phyloP scores from a whole-genome alignment of 2,329 filamentous ascomycete species.

The Clarireedia sp. region DNA sequence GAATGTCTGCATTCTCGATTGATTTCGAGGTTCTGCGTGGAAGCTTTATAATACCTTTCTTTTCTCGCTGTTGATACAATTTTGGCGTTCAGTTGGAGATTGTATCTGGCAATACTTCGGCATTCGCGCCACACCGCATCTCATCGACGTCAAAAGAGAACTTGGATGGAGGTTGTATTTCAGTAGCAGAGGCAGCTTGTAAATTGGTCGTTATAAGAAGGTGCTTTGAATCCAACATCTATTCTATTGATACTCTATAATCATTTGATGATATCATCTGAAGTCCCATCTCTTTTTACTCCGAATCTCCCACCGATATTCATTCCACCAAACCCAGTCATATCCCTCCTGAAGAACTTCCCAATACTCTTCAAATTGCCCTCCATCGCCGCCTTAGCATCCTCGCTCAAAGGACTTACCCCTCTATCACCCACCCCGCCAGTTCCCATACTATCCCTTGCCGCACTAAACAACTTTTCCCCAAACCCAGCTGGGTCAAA shows the following conservation, averaged over 20 bases:
- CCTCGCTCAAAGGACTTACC: constrained; percentile 29
- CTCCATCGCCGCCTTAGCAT: constrained; percentile 67
- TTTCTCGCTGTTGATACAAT: no score
- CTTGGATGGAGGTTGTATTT: no score
- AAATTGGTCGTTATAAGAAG: no score
- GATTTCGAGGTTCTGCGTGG: no score
- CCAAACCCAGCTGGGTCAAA: constrained; percentile 81
- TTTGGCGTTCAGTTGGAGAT: no score
- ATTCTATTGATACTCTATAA: neutral
- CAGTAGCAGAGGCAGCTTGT: no score
- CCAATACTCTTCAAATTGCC: constrained; percentile 94
- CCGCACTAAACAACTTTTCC: constrained; percentile 80
- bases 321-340: constrained; percentile 57
- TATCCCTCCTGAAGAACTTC: constrained; percentile 89
- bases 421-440: constrained; percentile 11
- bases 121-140: no score
- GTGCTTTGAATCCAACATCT: neutral
- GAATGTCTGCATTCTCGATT: no score
- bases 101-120: no score
- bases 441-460: constrained; percentile 66
- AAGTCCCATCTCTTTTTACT: constrained; percentile 17
- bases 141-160: no score
- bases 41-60: no score
- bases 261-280: constrained; percentile 20
- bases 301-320: constrained; percentile 56